Conservation (phyloP, 2,329 filamentous ascomycete genomes). For the Juglanconis juglandina region DNA sequence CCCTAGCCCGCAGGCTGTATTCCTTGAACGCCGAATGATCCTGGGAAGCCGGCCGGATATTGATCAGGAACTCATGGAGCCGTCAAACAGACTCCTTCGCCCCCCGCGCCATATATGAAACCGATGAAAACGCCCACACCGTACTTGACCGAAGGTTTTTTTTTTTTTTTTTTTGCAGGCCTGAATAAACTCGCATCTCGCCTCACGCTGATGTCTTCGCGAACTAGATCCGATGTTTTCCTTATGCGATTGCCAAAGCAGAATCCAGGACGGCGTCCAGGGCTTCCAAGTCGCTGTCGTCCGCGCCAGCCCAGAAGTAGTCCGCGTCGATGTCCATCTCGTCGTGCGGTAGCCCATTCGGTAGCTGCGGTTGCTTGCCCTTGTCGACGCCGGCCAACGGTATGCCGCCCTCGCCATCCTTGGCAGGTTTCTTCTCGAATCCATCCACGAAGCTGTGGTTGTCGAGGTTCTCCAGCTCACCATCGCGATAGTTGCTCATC, state of each 20-base stretch:
- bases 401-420: conserved; percentile 30
- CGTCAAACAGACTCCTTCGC: conserved; percentile 1
- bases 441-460: conserved; percentile 55
- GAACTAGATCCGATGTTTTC: not conserved
- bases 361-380: conserved; percentile 36
- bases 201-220: not conserved
- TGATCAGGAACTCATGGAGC: not conserved
- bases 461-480: conserved; percentile 66
- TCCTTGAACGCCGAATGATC: conserved; percentile 9
- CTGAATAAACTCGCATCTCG: not conserved
- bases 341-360: conserved; percentile 48
- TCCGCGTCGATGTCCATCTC: conserved; percentile 60
- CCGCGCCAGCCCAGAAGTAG: conserved; percentile 61
- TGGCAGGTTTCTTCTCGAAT: conserved; percentile 24
- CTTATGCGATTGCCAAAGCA: conserved; percentile 45
- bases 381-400: conserved; percentile 28
- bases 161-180: not conserved
- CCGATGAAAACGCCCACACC: conserved; percentile 19
- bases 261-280: conserved; percentile 58
- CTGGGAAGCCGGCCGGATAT: not conserved
- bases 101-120: conserved; percentile 1
- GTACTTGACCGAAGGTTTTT: not conserved
- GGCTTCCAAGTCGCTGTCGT: conserved; percentile 45
- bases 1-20: conserved; percentile 2
- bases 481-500: conserved; percentile 68